phyloP scores from a whole-genome alignment of 2,329 filamentous ascomycete species.

The Fusarium decemcellulare region DNA sequence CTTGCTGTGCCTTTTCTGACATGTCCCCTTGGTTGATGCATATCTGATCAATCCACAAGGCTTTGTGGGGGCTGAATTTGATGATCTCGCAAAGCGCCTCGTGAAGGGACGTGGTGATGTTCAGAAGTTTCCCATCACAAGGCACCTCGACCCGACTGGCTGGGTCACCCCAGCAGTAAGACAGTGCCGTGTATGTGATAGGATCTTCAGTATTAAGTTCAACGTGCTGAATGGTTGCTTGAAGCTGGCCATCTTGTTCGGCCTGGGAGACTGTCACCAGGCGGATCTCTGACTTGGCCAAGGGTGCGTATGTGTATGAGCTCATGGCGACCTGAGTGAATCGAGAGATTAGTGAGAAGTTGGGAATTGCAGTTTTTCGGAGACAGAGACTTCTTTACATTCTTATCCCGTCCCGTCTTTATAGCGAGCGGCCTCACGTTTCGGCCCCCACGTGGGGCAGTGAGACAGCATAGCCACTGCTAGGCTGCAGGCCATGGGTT shows the following conservation, averaged over 20 bases:
- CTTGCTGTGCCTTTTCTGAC: slow-evolving; percentile 27
- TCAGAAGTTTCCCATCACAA: slow-evolving; percentile 17
- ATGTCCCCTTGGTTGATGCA: slow-evolving; percentile 36
- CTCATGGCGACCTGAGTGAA: background rate
- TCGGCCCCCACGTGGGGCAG: slow-evolving; percentile 8
- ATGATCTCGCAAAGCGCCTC: slow-evolving; percentile 20
- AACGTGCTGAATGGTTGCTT: slow-evolving; percentile 26
- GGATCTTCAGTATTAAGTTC: slow-evolving; percentile 28
- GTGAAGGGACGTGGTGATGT: slow-evolving; percentile 24
- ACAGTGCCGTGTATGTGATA: slow-evolving; percentile 30
- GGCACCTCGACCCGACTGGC: slow-evolving; percentile 4
- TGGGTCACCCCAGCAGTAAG: slow-evolving; percentile 33
- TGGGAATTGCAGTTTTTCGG: too few relatives aligned
- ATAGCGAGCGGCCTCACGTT: background rate
- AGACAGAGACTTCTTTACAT: too few relatives aligned
- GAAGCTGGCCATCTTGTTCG: background rate
- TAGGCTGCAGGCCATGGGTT: background rate
- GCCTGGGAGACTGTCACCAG: slow-evolving; percentile 6
- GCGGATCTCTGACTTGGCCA: slow-evolving; percentile 28
- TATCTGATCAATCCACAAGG: slow-evolving; percentile 39
- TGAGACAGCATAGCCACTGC: slow-evolving; percentile 17
- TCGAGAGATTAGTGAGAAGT: too few relatives aligned
- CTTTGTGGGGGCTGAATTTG: slow-evolving; percentile 20
- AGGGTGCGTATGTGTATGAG: slow-evolving; percentile 22
- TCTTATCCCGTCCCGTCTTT: background rate